Evolutionary conservation across 106 monocot species (phyloP).

Genomic region (Acorus calamus): DNA sequence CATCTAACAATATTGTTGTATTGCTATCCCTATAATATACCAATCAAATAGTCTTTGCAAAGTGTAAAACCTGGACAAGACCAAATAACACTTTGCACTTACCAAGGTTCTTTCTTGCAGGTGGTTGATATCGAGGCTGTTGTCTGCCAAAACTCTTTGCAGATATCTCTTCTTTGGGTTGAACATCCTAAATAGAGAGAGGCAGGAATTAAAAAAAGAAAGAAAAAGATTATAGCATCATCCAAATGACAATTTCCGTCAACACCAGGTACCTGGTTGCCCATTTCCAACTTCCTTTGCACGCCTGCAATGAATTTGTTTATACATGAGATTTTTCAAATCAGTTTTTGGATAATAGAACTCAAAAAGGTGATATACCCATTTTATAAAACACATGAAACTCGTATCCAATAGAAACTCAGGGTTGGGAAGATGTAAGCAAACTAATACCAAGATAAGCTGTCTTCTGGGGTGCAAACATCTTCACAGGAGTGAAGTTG

Average conservation of each 20-base stretch:
- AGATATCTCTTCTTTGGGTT: conserved; percentile 23
- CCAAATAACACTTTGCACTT: background rate
- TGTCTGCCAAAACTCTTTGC: conserved; percentile 31
- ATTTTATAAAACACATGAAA: too few species aligned
- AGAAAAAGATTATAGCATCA: background rate
- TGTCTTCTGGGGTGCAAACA: conserved; percentile 22
- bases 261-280: conserved; percentile 26
- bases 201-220: background rate
- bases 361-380: too few species aligned
- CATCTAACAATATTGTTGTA: too few species aligned
- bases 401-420: too few species aligned
- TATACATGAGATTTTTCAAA: too few species aligned
- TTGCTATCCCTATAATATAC: too few species aligned
- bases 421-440: background rate
- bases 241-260: too few species aligned
- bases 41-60: too few species aligned
- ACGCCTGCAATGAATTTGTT: conserved; percentile 26
- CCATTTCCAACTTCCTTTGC: conserved; percentile 60
- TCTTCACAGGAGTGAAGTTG: conserved; percentile 27
- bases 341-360: too few species aligned
- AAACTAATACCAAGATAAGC: conserved; percentile 6
- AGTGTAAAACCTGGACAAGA: too few species aligned
- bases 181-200: background rate
- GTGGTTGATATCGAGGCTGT: conserved; percentile 27
- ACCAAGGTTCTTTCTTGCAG: conserved; percentile 49